A percentile compares a stretch with the other conserved stretches of the same genome.
Conservation (phyloP, 768 basidiomycete species). For the Asterophora parasitica region DNA sequence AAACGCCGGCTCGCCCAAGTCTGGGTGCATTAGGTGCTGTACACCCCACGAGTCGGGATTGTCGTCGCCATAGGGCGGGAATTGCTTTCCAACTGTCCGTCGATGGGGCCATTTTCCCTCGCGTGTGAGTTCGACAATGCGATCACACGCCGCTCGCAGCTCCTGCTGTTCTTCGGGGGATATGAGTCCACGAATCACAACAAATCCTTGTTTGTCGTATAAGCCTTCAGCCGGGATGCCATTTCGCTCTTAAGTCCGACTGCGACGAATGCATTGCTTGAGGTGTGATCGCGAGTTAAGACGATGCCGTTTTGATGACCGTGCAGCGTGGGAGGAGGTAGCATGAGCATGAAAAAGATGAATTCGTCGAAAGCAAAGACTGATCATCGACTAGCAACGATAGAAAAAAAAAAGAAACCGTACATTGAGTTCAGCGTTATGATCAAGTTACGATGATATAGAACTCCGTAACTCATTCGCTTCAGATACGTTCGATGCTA, state of each 20-base stretch:
- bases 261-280: no score
- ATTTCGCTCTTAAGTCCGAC: no score
- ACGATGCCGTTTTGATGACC: no score
- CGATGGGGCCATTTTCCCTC: conserved; percentile 59
- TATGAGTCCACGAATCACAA: conserved; percentile 56
- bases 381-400: no score
- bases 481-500: neutral
- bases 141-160: conserved; percentile 48
- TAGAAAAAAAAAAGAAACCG: no score
- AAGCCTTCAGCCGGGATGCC: conserved; percentile 32
- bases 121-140: conserved; percentile 49
- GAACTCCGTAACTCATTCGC: no score
- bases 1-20: conserved; percentile 54
- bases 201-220: conserved; percentile 64
- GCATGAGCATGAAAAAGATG: no score
- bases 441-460: no score
- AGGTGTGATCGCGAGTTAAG: no score
- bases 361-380: no score
- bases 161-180: conserved; percentile 29
- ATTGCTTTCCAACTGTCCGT: conserved; percentile 73
- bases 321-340: no score
- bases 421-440: no score
- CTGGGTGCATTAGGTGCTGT: conserved; percentile 80
- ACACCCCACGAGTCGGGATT: conserved; percentile 76
- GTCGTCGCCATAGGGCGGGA: conserved; percentile 61